Base-by-base conservation (phyloP, 1,284 basidiomycete genomes). In the Ganoderma boninense region DNA sequence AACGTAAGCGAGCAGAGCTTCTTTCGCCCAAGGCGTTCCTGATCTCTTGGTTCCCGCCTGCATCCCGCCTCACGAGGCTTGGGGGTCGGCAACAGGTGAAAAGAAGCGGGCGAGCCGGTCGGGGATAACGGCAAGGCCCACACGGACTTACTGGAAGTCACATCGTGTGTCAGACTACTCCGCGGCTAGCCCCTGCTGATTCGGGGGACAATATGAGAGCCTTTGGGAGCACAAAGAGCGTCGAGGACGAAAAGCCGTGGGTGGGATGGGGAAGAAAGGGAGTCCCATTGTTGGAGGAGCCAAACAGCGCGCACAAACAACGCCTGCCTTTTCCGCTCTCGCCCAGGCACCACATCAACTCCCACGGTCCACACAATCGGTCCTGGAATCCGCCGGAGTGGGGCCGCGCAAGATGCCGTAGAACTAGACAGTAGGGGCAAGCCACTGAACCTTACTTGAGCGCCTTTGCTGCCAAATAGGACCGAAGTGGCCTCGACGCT, bases 401-500 rank as follows among this genome's bases (percentile, higher is more conserved):
- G n/a, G 18, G 14, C 59, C 49, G 52, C 44, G 35, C 69, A 20
- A 29, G 14, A 26, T 32, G 4, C 78, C 78, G 77, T 75, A 70
- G 38, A 79, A 78, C 82, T 82, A 74, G 79, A 79, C 69, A 79
- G 80, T 70, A 60, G 61, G 62, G 18, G 29, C 32, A 62, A 81
- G 80, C 82, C 80, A 79, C 83, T 54, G 66, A 80, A 82, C 81
- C 78, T 80, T 84, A 75, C 77, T 77, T 23, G 18, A 40, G 62
- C 70, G 29, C 78, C 74, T 76, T 76, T 66, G 59, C 35, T 20
- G 35, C 46, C 74, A 78, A 79, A 77, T 74, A 77, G 68, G 64
- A 23, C 73, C 80, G 82, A 81, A 82, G 71, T 40, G 56, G 49
- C 74, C 65, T 65, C 64, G 64, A 60, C 70, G 73, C 64, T 65